Base-by-base conservation (phyloP, 805 yeast species). In the Isabelozyma rhagii region DNA sequence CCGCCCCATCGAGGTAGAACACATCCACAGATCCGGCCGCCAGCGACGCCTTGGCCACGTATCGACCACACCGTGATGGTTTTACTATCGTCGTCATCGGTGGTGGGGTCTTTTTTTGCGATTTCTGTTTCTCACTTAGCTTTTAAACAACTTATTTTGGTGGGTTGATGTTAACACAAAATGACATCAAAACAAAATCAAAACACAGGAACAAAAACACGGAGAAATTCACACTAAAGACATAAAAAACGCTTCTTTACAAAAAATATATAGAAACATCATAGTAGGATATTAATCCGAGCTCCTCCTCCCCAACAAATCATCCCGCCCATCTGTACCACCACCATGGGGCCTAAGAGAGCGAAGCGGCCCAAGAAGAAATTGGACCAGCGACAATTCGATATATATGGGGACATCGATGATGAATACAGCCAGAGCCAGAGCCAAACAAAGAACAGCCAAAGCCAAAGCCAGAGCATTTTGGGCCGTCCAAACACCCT, bases 21-120 rank as follows among this genome's bases (percentile, higher is more conserved):
- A 55, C 42, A 6, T 51, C 50, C 9, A 56, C 43, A n/a, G 25
- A 28, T n/a, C 38, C 43, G 10, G 42, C 47, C 18, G 14, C 21
- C 21, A 17, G 21, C 17, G 41, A 39, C 14, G 41, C 41, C 21
- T 39, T 10, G 21, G 41, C 41, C 21, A 39, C 17, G 14, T 39
- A 39, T 5, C 14, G 17, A 4, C 41, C 41, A 4, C 41, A 10
- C 14, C 15, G 21, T 11, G 41, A 39, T 11, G 41, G 41, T 39
- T 39, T 17, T 14, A 39, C 21, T 5, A 39, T 8, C 6, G 41
- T 39, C 17, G 36, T 31, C 36, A 31, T 31, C 8, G 36, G 10
- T 31, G 10, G 36, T 9, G 36, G n/a, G 1, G 4, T 10, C 2
- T 5, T 15, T 13, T 31, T 9, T 31, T 10, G 4, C n/a, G 36